phyloP scores from a whole-genome alignment of 2,329 filamentous ascomycete genomes.

The Pyricularia grisea region DNA sequence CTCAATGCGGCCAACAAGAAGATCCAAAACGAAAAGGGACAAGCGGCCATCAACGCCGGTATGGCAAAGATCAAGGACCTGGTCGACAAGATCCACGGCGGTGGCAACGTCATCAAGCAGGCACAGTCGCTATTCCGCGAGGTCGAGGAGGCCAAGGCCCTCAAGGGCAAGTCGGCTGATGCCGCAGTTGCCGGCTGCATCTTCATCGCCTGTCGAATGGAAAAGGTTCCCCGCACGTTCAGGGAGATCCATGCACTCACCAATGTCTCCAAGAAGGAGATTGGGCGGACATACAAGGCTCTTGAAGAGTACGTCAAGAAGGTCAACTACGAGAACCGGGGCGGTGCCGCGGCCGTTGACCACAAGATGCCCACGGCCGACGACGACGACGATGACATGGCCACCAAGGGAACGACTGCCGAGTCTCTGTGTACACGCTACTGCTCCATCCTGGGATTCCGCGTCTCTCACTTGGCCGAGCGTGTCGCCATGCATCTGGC shows the following conservation, averaged over 20 bases:
- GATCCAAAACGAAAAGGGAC: slow-evolving; percentile 13
- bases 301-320: slow-evolving; percentile 73
- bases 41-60: slow-evolving; percentile 49
- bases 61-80: slow-evolving; percentile 82
- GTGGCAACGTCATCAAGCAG: slow-evolving; percentile 72
- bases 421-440: slow-evolving; percentile 82
- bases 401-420: slow-evolving; percentile 69
- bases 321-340: slow-evolving; percentile 50
- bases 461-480: slow-evolving; percentile 63
- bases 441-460: slow-evolving; percentile 71
- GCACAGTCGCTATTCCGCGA: slow-evolving; percentile 95
- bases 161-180: slow-evolving; percentile 93
- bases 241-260: slow-evolving; percentile 90
- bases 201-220: slow-evolving; percentile 93
- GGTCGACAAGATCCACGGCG: slow-evolving; percentile 77
- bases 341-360: slow-evolving; percentile 25
- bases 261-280: slow-evolving; percentile 93
- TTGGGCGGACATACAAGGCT: slow-evolving; percentile 88
- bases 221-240: slow-evolving; percentile 80
- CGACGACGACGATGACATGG: slow-evolving; percentile 44
- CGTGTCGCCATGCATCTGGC: slow-evolving; percentile 75
- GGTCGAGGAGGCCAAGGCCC: slow-evolving; percentile 82
- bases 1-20: slow-evolving; percentile 19
- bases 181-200: slow-evolving; percentile 93
- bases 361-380: slow-evolving; percentile 37